Evolutionary conservation across 1,284 basidiomycete genomes (phyloP), one percentile per base, ranked within the genome.

Genomic region (Phellopilus nigrolimitatus): DNA sequence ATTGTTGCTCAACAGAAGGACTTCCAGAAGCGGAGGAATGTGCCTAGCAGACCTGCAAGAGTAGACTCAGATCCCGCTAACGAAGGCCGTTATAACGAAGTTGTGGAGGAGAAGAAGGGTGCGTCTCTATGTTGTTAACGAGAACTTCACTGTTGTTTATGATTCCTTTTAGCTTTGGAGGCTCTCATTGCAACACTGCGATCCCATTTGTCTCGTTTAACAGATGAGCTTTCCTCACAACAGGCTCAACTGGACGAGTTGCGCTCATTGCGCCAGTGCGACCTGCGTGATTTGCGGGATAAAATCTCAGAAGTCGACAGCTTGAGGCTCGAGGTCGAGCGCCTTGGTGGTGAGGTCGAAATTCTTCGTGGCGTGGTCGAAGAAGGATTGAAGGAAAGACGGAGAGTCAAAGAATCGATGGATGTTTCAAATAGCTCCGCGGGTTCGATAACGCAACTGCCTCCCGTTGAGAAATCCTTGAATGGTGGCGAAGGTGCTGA

Each of bases 101-200:
- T 79, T 4, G 82, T 91, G 0, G 82, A 87, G 56, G 89, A 91
- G 64, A 92, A 92, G 68, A 88, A 88, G 72, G 87, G 91, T 91
- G 48, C 48, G 69, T 49, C 0, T 28, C 15, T 9, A 21, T 33
- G 49, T 40, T 13, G 15, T 30, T 37, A 30, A 38, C 19, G 55
- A 37, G 27, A n/a, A n/a, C 24, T 15, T 12, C 22, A 12, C 10
- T 4, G 24, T 36, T 39, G 44, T 59, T 49, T 56, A 58, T 28
- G 45, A 17, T 28, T 24, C 45, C 55, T 22, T 39, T 15, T 45
- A 91, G 91, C 85, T 5, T 70, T 94, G 3, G 91, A 94, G 65
- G 78, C 83, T 1, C 71, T 93, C 8, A 84, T 93, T 46, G 65
- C 71, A 1, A 83, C 81, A 0, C 75, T 94, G 2, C 82, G 85